phyloP scores from a whole-genome alignment of 352 stramenopile genomes.

The Bremia lactucae region DNA sequence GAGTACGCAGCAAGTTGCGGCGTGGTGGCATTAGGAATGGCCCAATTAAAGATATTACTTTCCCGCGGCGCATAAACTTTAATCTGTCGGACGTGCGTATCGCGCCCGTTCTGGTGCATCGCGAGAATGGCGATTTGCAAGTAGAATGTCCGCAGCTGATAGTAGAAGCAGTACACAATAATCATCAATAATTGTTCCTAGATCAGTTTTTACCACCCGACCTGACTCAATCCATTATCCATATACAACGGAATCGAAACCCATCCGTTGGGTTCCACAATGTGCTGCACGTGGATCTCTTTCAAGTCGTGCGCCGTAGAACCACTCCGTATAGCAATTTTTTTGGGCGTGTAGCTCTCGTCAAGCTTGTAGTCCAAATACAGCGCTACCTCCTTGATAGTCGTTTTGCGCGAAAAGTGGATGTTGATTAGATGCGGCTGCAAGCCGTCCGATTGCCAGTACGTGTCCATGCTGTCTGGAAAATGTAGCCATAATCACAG shows the following conservation, averaged over 20 bases:
- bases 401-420: slow-evolving; percentile 93
- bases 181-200: background rate
- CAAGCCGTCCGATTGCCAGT: slow-evolving; percentile 92
- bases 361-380: slow-evolving; percentile 97
- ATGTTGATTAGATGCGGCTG: slow-evolving; percentile 97
- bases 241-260: slow-evolving; percentile 81
- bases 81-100: slow-evolving; percentile 92
- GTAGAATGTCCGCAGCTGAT: slow-evolving; percentile 86
- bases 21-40: slow-evolving; percentile 41
- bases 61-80: slow-evolving; percentile 85
- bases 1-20: slow-evolving; percentile 61
- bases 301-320: slow-evolving; percentile 94
- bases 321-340: slow-evolving; percentile 87
- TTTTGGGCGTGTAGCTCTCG: slow-evolving; percentile 97
- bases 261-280: slow-evolving; percentile 92
- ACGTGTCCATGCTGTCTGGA: slow-evolving; percentile 91
- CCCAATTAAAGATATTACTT: slow-evolving; percentile 36
- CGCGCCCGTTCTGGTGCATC: slow-evolving; percentile 98
- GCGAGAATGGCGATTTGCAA: slow-evolving; percentile 92
- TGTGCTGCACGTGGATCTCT: slow-evolving; percentile 86
- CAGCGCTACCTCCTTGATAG: slow-evolving; percentile 89
- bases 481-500: background rate
- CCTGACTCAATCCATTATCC: slow-evolving; percentile 38
- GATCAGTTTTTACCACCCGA: background rate
- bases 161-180: background rate